Percentiles rank a stretch among this genome's conserved stretches.
Conservation (phyloP, 2,329 filamentous ascomycete species). For the Stagonosporopsis tanaceti region DNA sequence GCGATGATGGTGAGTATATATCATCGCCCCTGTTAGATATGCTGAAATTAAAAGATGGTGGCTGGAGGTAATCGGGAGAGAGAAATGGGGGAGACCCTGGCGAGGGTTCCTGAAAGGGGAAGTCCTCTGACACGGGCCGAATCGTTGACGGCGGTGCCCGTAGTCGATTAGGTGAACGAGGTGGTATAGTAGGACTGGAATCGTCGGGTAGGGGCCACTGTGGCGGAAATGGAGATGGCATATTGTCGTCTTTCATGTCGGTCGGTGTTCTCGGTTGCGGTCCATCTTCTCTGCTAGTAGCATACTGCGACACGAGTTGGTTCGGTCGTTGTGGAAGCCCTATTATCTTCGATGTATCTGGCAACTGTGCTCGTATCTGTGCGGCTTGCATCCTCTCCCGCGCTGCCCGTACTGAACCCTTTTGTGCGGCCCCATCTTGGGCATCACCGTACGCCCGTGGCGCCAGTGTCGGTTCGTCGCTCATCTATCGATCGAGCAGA, state of each 20-base stretch:
- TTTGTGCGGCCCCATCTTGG: slow-evolving; percentile 32
- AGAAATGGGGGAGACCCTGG: slow-evolving; percentile 32
- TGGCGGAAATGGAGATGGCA: slow-evolving; percentile 45
- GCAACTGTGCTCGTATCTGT: slow-evolving; percentile 38
- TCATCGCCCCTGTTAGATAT: slow-evolving; percentile 44
- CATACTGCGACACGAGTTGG: slow-evolving; percentile 41
- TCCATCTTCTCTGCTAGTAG: slow-evolving; percentile 21
- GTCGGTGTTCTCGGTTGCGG: slow-evolving; percentile 27
- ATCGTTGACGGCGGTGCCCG: slow-evolving; percentile 54
- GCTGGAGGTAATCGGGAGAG: slow-evolving; percentile 34
- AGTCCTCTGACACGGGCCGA: slow-evolving; percentile 49
- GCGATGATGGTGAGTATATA: slow-evolving; percentile 43
- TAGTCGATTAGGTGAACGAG: slow-evolving; percentile 41
- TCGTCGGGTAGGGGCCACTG: slow-evolving; percentile 58
- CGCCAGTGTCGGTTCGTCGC: slow-evolving; percentile 47
- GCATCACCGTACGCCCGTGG: slow-evolving; percentile 41
- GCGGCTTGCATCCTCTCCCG: slow-evolving; percentile 44
- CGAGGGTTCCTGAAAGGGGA: slow-evolving; percentile 42
- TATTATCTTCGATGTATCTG: slow-evolving; percentile 45
- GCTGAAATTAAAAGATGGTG: slow-evolving; percentile 31
- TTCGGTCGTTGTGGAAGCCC: slow-evolving; percentile 48
- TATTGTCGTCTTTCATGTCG: slow-evolving; percentile 22
- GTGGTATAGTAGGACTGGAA: slow-evolving; percentile 32
- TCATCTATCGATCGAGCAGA: slow-evolving; percentile 43
- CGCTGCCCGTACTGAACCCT: slow-evolving; percentile 50